Evolutionary conservation across 768 basidiomycete species (phyloP).

Genomic region (Cyathus striatus): DNA sequence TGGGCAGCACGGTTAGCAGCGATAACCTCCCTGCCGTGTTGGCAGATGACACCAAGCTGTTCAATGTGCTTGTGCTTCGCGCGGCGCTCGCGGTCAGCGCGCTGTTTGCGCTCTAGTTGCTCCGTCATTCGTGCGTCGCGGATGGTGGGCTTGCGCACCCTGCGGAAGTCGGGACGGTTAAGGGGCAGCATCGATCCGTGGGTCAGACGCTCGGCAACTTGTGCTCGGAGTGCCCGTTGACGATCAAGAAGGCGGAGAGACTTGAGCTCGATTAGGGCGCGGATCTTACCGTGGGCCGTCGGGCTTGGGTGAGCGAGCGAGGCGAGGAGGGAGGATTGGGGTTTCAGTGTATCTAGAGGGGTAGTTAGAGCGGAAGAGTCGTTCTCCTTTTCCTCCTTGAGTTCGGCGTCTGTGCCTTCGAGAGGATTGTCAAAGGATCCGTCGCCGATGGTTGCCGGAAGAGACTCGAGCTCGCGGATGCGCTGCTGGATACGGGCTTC

Average conservation of each 20-base stretch:
- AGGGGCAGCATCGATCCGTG: constrained; percentile 86
- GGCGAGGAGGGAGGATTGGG: too few species aligned
- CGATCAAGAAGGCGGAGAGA: constrained; percentile 84
- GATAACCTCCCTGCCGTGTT: constrained; percentile 75
- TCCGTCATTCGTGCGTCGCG: constrained; percentile 90
- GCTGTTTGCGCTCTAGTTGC: constrained; percentile 85
- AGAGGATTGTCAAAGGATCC: constrained; percentile 54
- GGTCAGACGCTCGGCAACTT: constrained; percentile 81
- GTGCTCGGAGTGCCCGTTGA: constrained; percentile 81
- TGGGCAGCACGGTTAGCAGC: constrained; percentile 60
- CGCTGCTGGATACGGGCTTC: constrained; percentile 87
- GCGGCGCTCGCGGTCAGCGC: constrained; percentile 85
- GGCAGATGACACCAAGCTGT: constrained; percentile 81
- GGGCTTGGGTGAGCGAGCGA: constrained; percentile 51
- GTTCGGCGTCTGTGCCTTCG: constrained; percentile 28
- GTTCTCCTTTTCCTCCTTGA: constrained; percentile 43
- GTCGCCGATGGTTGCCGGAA: constrained; percentile 79
- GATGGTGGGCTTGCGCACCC: constrained; percentile 77
- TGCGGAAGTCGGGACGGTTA: constrained; percentile 89
- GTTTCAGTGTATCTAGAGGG: constrained; percentile 21
- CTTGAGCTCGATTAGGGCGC: constrained; percentile 91
- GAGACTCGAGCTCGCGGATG: constrained; percentile 75
- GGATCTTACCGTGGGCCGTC: constrained; percentile 76
- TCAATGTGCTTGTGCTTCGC: constrained; percentile 97
- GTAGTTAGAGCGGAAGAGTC: constrained; percentile 13